Percentiles rank a stretch among this genome's conserved stretches.
These are phyloP conservation scores for Brassica carinata DNA, from an alignment of 345 rosid genomes.

Conservation along the genomic window DNA sequence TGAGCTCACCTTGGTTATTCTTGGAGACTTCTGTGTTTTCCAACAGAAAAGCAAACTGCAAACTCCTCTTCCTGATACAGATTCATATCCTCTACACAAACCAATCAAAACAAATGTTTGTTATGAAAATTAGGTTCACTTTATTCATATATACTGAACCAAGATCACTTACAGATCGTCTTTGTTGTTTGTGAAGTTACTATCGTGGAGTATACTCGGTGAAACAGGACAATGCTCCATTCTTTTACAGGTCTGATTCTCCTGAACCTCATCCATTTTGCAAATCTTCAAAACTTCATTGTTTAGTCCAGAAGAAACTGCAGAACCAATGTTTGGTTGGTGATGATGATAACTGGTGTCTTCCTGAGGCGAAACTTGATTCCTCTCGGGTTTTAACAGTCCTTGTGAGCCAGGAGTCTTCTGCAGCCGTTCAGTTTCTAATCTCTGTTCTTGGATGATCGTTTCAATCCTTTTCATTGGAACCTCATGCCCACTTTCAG, in stretches of 20 bases:
- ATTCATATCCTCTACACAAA: slow-evolving; percentile 67
- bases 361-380: slow-evolving; percentile 85
- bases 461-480: slow-evolving; percentile 93
- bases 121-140: neutral
- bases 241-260: slow-evolving; percentile 54
- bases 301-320: slow-evolving; percentile 51
- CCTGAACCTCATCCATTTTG: slow-evolving; percentile 45
- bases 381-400: slow-evolving; percentile 76
- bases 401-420: slow-evolving; percentile 66
- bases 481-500: slow-evolving; percentile 50
- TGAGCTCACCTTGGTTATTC: slow-evolving; percentile 61
- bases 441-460: slow-evolving; percentile 85
- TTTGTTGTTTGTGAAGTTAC: slow-evolving; percentile 57
- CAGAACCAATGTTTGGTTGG: slow-evolving; percentile 44
- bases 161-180: slow-evolving; percentile 73
- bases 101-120: slow-evolving; percentile 20
- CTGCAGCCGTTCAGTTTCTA: slow-evolving; percentile 89
- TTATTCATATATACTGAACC: neutral
- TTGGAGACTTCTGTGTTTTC: slow-evolving; percentile 56
- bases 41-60: slow-evolving; percentile 89
- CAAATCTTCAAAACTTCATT: slow-evolving; percentile 63
- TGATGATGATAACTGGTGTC: slow-evolving; percentile 46
- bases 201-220: slow-evolving; percentile 78
- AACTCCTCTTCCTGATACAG: slow-evolving; percentile 71
- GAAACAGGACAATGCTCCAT: slow-evolving; percentile 62